Evolutionary conservation across 495 filamentous ascomycete species (phyloP), one percentile per base, ranked within the genome.

Genomic region (Rusavskia elegans): DNA sequence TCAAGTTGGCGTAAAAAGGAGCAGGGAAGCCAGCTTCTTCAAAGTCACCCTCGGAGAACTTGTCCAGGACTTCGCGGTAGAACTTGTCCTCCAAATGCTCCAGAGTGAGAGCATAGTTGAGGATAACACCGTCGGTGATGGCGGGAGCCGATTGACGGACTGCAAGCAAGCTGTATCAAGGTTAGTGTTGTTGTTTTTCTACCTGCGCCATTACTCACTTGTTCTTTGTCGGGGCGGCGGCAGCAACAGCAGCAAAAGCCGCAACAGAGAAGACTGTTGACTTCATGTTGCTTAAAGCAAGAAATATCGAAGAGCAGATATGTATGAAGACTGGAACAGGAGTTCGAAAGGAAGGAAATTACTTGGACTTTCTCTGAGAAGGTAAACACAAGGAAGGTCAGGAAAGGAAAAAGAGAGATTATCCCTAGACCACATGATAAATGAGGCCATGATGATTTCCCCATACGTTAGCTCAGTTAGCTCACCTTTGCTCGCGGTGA

Each of bases 31-130:
- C 77, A 19, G 77, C 72, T 7, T 61, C 63, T 14, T 63, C 48
- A 61, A 82, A 84, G 50, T 76, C 65, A 0, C 57, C 55, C 35
- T 71, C 59, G 14, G 68, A 66, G 63, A 77, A 82, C 48, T 78
- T 79, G 52, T 71, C 64, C 3, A 82, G 68, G 27, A 74, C 78
- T 56, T 80, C 62, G 30, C 68, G 64, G 58, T 83, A 84, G 56
- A 71, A 71, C 14, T 62, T 55, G 49, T 67, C 65, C 53, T 70
- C 68, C 25, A 71, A 62, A 42, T 71, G 68, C 59, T 71, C 66
- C 21, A 69, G 56, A 49, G 67, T 68, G 13, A 69, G 57, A 46
- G 67, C 62, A 21, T 66, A 67, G 55, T 63, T 67, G 53, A 58
- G 56, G 45, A 61, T 57, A 39, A 80, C 66, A 55, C 39, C 61